Evolutionary conservation across 768 basidiomycete species (phyloP).

Genomic region (Termitomyces sp.): DNA sequence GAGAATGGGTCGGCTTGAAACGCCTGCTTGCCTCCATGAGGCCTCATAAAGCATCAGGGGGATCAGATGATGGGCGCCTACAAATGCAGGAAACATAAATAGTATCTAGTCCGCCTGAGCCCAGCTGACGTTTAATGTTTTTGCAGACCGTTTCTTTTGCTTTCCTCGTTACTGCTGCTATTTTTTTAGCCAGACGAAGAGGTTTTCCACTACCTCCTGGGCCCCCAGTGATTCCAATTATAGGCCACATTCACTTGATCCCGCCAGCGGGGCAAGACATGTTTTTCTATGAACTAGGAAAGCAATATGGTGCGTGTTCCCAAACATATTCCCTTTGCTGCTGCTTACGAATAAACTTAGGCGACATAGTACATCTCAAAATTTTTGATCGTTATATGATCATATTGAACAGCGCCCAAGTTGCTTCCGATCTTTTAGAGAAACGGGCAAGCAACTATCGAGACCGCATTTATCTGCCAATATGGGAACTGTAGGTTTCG

Average conservation of each 20-base stretch:
- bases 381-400: conserved; percentile 21
- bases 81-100: background rate
- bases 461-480: background rate
- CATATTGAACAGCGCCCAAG: conserved; percentile 18
- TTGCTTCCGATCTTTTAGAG: conserved; percentile 12
- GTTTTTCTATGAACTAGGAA: conserved; percentile 25
- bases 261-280: conserved; percentile 21
- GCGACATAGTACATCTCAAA: background rate
- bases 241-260: conserved; percentile 30
- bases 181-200: background rate
- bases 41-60: too few species aligned
- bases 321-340: background rate
- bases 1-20: too few species aligned
- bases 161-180: background rate
- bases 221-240: conserved; percentile 29
- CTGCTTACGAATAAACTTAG: background rate
- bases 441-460: background rate
- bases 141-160: background rate
- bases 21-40: too few species aligned
- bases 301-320: conserved; percentile 24
- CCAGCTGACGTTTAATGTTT: background rate
- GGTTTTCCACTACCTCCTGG: conserved; percentile 22
- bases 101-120: too few species aligned
- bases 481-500: background rate
- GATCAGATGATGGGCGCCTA: background rate